Conservation (phyloP, 352 stramenopile genomes). For the Phytophthora vignae region DNA sequence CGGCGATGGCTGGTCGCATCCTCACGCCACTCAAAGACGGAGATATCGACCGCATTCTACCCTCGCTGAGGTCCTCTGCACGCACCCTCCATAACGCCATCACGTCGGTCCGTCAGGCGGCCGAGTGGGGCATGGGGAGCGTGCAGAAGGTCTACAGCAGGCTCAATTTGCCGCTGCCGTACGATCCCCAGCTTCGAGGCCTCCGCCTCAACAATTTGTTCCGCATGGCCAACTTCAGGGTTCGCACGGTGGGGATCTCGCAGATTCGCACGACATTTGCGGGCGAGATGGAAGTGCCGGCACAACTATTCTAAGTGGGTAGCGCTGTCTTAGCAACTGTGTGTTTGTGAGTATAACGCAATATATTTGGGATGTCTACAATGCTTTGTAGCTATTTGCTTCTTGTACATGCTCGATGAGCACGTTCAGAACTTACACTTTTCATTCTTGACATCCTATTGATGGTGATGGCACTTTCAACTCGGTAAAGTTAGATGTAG, state of each 20-base stretch:
- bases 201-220: not conserved
- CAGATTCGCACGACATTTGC: not conserved
- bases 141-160: too few relatives aligned
- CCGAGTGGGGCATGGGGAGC: too few relatives aligned
- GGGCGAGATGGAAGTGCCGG: too few relatives aligned
- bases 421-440: not conserved
- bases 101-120: too few relatives aligned
- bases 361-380: not conserved
- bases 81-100: not conserved
- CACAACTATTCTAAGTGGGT: too few relatives aligned
- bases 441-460: not conserved
- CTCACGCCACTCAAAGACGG: not conserved
- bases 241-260: not conserved
- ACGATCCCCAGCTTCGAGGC: not conserved
- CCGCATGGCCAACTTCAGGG: not conserved
- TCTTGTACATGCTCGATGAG: not conserved
- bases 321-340: too few relatives aligned
- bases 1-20: not conserved
- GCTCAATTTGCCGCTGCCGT: not conserved
- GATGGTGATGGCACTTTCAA: not conserved
- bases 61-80: not conserved
- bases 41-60: conserved; percentile 1
- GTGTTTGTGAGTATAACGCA: not conserved
- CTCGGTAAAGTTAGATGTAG: not conserved
- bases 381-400: not conserved